Conservation (phyloP, 257 asterid genomes). For the Gynochthodes officinalis region DNA sequence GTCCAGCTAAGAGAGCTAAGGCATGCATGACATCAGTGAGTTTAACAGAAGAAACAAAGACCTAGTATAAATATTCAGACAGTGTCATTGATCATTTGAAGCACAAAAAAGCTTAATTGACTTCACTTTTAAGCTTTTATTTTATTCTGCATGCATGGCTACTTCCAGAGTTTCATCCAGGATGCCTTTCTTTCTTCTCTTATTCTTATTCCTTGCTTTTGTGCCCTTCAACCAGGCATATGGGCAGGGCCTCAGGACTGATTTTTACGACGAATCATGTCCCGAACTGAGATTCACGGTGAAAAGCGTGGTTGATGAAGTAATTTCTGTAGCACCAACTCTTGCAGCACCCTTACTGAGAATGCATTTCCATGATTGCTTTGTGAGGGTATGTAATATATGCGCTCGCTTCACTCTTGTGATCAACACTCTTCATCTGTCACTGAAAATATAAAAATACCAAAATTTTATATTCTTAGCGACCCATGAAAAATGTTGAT, state of each 20-base stretch:
- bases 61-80: not conserved
- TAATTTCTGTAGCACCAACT: slow-evolving; percentile 26
- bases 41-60: too few relatives aligned
- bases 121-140: not conserved
- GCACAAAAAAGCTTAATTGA: not conserved
- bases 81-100: not conserved
- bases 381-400: slow-evolving; percentile 34
- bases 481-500: too few relatives aligned
- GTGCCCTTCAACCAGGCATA: slow-evolving; percentile 24
- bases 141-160: slow-evolving; percentile 13
- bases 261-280: slow-evolving; percentile 31
- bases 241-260: slow-evolving; percentile 28
- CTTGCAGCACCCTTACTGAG: slow-evolving; percentile 44
- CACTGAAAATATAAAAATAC: too few relatives aligned
- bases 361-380: slow-evolving; percentile 54
- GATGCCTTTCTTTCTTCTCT: slow-evolving; percentile 11
- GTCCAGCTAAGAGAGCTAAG: too few relatives aligned
- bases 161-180: not conserved
- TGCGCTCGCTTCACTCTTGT: too few relatives aligned
- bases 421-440: too few relatives aligned
- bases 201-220: slow-evolving; percentile 14
- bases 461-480: too few relatives aligned
- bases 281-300: slow-evolving; percentile 26
- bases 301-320: slow-evolving; percentile 23
- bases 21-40: too few relatives aligned